Conservation (phyloP, 1,284 basidiomycete genomes). For the Sporisorium iseilematis-ciliati region DNA sequence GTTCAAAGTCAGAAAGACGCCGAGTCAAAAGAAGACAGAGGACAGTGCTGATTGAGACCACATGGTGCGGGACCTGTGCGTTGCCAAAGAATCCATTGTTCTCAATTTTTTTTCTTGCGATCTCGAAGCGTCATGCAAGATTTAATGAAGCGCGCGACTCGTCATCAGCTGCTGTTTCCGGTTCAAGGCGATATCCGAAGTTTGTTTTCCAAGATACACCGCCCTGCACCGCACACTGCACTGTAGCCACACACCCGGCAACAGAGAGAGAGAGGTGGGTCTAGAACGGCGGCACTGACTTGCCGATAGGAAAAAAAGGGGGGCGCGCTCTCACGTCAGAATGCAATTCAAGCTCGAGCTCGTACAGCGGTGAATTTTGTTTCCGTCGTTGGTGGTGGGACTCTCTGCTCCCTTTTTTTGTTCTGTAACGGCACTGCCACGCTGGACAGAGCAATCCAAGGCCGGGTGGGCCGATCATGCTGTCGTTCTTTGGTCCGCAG, state of each 20-base stretch:
- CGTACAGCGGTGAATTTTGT: slow-evolving; percentile 1
- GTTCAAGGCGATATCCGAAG: slow-evolving; percentile 12
- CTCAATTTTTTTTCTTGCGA: not conserved
- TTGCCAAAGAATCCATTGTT: no score
- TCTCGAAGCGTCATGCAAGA: not conserved
- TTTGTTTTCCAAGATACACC: no score
- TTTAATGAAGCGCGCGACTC: not conserved
- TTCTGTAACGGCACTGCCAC: not conserved
- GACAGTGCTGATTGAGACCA: not conserved
- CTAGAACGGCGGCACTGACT: not conserved
- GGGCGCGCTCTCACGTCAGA: not conserved
- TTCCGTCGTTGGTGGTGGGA: not conserved
- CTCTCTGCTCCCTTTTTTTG: not conserved
- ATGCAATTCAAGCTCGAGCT: not conserved
- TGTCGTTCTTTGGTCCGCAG: no score
- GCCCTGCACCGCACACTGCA: no score
- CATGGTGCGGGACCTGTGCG: slow-evolving; percentile 1
- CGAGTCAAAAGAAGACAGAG: not conserved
- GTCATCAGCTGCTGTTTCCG: not conserved
- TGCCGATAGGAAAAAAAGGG: not conserved
- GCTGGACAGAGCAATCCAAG: not conserved
- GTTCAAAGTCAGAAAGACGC: no score
- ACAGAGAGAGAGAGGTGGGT: not conserved
- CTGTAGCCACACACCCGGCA: not conserved
- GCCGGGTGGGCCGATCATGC: not conserved